These are phyloP conservation scores for Lipomyces starkeyi DNA, from an alignment of 805 yeast genomes.

Conservation along the genomic window DNA sequence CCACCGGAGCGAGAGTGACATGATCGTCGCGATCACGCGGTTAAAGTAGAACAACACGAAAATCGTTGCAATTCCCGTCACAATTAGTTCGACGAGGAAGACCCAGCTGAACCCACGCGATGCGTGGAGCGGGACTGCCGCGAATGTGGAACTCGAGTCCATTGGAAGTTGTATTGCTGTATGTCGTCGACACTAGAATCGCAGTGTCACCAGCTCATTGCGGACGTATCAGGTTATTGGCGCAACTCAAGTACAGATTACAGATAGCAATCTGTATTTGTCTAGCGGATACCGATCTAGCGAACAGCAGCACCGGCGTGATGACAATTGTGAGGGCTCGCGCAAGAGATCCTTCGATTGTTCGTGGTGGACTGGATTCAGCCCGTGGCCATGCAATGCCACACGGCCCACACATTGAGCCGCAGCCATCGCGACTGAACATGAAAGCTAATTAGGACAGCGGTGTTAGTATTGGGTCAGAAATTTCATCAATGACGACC, in stretches of 20 bases:
- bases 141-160: conserved; percentile 35
- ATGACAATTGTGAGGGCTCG: no score
- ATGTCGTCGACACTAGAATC: background rate
- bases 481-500: no score
- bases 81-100: conserved; percentile 81
- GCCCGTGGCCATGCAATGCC: no score
- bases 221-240: background rate
- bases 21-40: conserved; percentile 65
- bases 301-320: no score
- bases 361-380: no score
- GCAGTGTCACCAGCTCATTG: background rate
- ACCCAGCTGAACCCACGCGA: conserved; percentile 60
- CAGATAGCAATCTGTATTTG: no score
- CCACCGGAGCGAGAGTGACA: conserved; percentile 59
- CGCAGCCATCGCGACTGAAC: no score
- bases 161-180: background rate
- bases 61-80: conserved; percentile 65
- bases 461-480: no score
- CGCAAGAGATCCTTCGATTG: no score
- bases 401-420: no score
- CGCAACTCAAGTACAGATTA: background rate
- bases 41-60: conserved; percentile 77
- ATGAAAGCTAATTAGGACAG: no score
- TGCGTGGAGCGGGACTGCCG: conserved; percentile 33
- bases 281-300: no score